Evolutionary conservation across 2,329 filamentous ascomycete species (phyloP).

Genomic region (Aspergillus luchuensis): DNA sequence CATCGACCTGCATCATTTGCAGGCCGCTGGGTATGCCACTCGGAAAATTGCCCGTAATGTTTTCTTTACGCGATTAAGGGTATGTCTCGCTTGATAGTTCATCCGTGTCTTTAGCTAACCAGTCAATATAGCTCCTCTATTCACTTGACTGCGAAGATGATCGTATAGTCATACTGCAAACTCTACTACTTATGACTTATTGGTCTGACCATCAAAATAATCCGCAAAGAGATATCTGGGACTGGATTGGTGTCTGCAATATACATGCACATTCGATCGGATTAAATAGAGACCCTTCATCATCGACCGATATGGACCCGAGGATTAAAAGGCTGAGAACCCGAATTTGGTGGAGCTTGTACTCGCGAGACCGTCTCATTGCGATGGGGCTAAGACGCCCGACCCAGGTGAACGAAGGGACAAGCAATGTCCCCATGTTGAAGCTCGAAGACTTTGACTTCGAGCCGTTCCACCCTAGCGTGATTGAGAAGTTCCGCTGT

Average conservation of each 20-base stretch:
- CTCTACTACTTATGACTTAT: constrained; percentile 84
- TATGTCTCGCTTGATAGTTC: constrained; percentile 39
- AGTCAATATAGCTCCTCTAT: constrained; percentile 68
- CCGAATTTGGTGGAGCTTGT: constrained; percentile 91
- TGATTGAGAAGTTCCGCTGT: constrained; percentile 64
- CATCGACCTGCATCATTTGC: constrained; percentile 72
- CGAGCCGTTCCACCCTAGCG: constrained; percentile 63
- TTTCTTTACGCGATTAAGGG: constrained; percentile 81
- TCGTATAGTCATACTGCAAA: constrained; percentile 79
- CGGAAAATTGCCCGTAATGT: constrained; percentile 78
- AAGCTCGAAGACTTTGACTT: constrained; percentile 78
- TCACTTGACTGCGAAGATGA: constrained; percentile 90
- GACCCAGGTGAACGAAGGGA: constrained; percentile 83
- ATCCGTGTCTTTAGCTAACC: constrained; percentile 1
- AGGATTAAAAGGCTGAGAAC: constrained; percentile 67
- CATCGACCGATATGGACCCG: constrained; percentile 19
- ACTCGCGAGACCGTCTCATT: constrained; percentile 86
- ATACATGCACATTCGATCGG: constrained; percentile 29
- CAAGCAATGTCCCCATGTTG: constrained; percentile 89
- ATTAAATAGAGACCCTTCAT: constrained; percentile 23
- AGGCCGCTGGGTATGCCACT: constrained; percentile 70
- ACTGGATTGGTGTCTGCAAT: constrained; percentile 30
- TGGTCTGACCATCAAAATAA: constrained; percentile 93
- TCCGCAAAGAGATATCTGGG: constrained; percentile 67
- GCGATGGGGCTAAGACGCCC: constrained; percentile 86